These are phyloP conservation scores for Acanthamoeba rhysodes DNA, from an alignment of 208 protist genomes.

Conservation along the genomic window DNA sequence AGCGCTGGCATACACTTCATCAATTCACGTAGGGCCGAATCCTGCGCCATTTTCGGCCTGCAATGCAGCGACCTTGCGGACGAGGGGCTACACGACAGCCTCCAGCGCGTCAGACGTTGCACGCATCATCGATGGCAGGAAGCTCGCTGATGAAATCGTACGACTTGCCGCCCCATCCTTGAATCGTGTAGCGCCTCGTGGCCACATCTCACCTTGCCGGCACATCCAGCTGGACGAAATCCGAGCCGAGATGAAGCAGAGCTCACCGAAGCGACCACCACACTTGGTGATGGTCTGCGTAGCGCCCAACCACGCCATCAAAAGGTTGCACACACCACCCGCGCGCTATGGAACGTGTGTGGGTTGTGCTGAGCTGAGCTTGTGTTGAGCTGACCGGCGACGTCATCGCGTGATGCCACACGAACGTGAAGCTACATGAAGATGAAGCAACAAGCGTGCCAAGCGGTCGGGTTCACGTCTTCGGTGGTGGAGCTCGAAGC, in stretches of 20 bases:
- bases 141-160: slow-evolving; percentile 27
- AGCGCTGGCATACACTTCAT: too few relatives aligned
- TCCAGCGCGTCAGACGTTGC: background rate
- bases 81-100: background rate
- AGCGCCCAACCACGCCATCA: slow-evolving; percentile 53
- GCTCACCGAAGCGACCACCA: slow-evolving; percentile 16
- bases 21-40: too few relatives aligned
- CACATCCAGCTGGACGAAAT: background rate
- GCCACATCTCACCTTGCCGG: background rate
- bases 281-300: slow-evolving; percentile 52
- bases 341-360: background rate
- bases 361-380: background rate
- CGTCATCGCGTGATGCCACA: background rate
- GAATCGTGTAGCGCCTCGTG: background rate
- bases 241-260: background rate
- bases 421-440: slow-evolving; percentile 94
- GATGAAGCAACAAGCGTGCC: slow-evolving; percentile 92
- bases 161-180: background rate
- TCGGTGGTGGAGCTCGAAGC: slow-evolving; percentile 73
- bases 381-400: background rate
- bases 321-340: background rate
- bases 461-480: slow-evolving; percentile 80
- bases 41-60: too few relatives aligned
- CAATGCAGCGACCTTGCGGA: background rate
- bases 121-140: slow-evolving; percentile 5